Evolutionary conservation across 2,329 filamentous ascomycete genomes (phyloP).

Genomic region (Claviceps africana): DNA sequence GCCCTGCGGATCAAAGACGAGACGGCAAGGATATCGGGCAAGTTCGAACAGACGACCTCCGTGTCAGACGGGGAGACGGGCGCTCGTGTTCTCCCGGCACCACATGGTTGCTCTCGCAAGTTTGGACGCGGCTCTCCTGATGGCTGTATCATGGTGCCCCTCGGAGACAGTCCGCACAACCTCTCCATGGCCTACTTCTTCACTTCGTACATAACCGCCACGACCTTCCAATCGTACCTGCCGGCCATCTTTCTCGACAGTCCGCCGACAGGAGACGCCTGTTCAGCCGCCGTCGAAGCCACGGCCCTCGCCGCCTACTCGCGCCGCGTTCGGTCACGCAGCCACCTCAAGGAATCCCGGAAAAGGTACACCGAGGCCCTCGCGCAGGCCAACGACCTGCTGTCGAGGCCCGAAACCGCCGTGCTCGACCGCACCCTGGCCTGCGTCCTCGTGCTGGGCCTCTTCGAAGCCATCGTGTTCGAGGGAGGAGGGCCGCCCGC

Average conservation of each 20-base stretch:
- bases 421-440: constrained; percentile 14
- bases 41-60: constrained; percentile 6
- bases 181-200: constrained; percentile 6
- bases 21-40: constrained; percentile 11
- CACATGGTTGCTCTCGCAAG: not conserved
- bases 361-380: constrained; percentile 11
- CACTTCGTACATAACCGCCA: constrained; percentile 13
- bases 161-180: not conserved
- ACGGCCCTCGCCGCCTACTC: constrained; percentile 13
- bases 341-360: constrained; percentile 10
- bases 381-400: constrained; percentile 7
- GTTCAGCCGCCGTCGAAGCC: constrained; percentile 12
- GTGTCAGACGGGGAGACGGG: constrained; percentile 3
- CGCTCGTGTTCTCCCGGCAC: not conserved
- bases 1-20: constrained; percentile 14
- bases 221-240: constrained; percentile 13
- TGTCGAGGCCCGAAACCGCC: constrained; percentile 9
- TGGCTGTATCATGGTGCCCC: not conserved
- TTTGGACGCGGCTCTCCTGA: not conserved
- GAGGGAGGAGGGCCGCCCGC: constrained; percentile 10
- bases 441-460: constrained; percentile 14
- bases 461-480: constrained; percentile 16
- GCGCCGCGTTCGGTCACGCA: constrained; percentile 5
- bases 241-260: constrained; percentile 8
- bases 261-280: constrained; percentile 6